Evolutionary conservation across 2,329 filamentous ascomycete species (phyloP).

Genomic region (Pseudogymnoascus sp.): DNA sequence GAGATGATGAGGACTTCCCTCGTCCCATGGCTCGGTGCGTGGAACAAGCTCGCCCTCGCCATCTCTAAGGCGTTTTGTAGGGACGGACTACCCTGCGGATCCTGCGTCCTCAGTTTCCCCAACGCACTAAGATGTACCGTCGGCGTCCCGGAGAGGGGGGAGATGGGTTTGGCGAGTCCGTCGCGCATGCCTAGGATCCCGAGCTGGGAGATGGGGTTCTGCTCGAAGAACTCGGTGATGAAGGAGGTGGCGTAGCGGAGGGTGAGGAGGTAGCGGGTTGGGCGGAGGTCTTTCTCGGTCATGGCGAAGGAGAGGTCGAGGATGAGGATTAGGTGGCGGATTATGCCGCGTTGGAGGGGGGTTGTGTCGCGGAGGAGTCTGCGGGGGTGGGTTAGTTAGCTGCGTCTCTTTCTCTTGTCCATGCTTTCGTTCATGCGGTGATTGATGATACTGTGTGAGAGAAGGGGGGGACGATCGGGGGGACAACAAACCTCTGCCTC

Average conservation of each 20-base stretch:
- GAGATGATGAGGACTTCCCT: constrained; percentile 88
- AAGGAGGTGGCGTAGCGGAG: constrained; percentile 82
- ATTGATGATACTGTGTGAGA: background rate
- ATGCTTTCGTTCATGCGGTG: background rate
- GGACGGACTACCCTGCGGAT: constrained; percentile 70
- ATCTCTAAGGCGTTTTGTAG: constrained; percentile 95
- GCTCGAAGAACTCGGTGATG: constrained; percentile 91
- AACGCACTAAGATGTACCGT: constrained; percentile 78
- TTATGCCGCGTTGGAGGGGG: constrained; percentile 91
- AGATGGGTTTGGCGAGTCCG: constrained; percentile 77
- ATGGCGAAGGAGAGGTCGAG: constrained; percentile 91
- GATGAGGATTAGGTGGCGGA: constrained; percentile 87
- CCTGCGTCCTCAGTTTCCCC: constrained; percentile 56
- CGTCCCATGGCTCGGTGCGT: constrained; percentile 88
- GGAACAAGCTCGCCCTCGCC: constrained; percentile 84
- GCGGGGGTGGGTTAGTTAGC: constrained; percentile 23
- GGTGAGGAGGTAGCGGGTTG: constrained; percentile 76
- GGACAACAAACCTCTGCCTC: constrained; percentile 51
- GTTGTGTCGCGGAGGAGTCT: constrained; percentile 89
- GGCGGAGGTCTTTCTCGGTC: constrained; percentile 89
- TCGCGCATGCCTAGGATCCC: constrained; percentile 91
- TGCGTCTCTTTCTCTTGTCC: background rate
- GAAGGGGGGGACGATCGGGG: constrained; percentile 20
- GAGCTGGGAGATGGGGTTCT: constrained; percentile 95
- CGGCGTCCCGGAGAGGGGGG: constrained; percentile 86